A percentile compares a stretch with the other conserved stretches of the same genome.
Evolutionary conservation across 2,329 filamentous ascomycete genomes (phyloP).

Genomic region (Diaporthe sp.): DNA sequence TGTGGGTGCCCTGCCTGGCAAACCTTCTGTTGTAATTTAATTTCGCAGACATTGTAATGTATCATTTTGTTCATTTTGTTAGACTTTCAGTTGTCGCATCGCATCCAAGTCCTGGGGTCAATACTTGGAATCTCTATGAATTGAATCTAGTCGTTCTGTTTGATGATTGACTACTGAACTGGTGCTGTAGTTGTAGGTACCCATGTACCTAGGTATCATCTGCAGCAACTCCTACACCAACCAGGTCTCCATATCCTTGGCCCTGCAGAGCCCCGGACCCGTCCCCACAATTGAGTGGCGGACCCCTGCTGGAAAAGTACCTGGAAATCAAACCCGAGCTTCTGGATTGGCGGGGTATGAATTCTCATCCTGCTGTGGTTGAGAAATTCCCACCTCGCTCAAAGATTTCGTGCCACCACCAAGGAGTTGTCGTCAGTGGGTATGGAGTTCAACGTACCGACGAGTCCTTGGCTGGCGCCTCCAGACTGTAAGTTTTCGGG

Average conservation of each 20-base stretch:
- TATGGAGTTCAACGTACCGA: conserved; percentile 32
- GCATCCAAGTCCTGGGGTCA: background rate
- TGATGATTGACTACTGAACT: no score
- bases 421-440: background rate
- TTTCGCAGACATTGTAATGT: background rate
- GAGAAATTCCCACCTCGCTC: background rate
- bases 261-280: conserved; percentile 20
- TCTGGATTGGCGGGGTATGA: conserved; percentile 35
- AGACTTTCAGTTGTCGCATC: background rate
- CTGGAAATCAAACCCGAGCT: conserved; percentile 32
- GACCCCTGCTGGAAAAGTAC: conserved; percentile 7
- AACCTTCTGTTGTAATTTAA: background rate
- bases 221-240: background rate
- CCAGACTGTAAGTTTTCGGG: conserved; percentile 28
- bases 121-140: background rate
- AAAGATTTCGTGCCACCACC: background rate
- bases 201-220: background rate
- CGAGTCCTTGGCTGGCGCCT: conserved; percentile 35
- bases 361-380: conserved; percentile 15
- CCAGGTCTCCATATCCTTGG: background rate
- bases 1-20: background rate
- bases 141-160: background rate
- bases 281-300: background rate
- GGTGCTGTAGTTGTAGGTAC: no score
- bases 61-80: background rate